phyloP scores from a whole-genome alignment of 2,329 filamentous ascomycete species.

The Knoxdaviesia capensis region DNA sequence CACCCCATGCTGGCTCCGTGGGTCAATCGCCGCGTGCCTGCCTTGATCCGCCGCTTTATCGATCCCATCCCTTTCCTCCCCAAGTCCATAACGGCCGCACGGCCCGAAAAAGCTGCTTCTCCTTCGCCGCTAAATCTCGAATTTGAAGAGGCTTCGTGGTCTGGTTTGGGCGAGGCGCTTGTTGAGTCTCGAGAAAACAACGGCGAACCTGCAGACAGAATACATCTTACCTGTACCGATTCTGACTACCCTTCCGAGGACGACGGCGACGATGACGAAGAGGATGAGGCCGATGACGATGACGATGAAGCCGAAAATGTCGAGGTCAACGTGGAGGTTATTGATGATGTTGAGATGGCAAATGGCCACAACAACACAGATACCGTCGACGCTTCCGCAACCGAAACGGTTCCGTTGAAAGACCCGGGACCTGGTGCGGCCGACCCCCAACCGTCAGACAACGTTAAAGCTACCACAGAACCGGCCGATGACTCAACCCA shows the following conservation, averaged over 20 bases:
- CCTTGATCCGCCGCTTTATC: conserved; percentile 28
- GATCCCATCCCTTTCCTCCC: conserved; percentile 45
- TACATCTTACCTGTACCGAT: conserved; percentile 1
- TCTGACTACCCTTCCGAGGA: neutral
- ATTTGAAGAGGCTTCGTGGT: conserved; percentile 12
- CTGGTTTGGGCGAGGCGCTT: conserved; percentile 14
- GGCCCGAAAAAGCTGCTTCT: neutral
- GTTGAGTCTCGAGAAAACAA: conserved; percentile 9
- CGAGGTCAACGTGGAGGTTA: too few relatives aligned
- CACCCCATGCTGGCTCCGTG: conserved; percentile 42
- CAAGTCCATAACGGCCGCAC: conserved; percentile 10
- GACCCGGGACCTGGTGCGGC: too few relatives aligned
- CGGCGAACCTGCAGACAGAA: conserved; percentile 2
- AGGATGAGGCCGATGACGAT: conserved; percentile 1
- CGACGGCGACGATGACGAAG: neutral
- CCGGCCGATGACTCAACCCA: conserved; percentile 12
- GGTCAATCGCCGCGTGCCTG: conserved; percentile 27
- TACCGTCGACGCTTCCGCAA: neutral
- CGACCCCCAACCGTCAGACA: conserved; percentile 3
- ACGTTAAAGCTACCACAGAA: conserved; percentile 9
- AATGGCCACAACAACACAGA: conserved; percentile 8
- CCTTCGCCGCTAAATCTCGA: neutral
- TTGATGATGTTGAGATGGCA: neutral
- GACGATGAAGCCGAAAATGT: conserved; percentile 1
- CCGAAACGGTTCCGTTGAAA: too few relatives aligned